Evolutionary conservation across 768 basidiomycete genomes (phyloP).

Genomic region (Calocera viscosa): DNA sequence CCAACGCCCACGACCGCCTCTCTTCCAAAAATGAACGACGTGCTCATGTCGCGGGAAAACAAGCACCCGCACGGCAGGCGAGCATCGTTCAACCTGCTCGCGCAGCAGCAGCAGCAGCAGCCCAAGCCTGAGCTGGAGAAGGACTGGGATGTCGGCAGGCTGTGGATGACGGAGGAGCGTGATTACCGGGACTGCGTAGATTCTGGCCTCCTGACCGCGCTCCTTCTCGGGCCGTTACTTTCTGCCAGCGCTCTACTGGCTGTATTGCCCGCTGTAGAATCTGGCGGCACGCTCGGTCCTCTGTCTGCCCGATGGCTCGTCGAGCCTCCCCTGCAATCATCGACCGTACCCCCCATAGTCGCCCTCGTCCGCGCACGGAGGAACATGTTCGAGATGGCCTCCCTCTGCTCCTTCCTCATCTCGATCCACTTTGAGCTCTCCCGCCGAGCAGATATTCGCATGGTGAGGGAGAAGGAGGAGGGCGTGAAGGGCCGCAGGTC

Average conservation of each 20-base stretch:
- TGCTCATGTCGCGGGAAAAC: neutral
- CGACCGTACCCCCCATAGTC: conserved; percentile 40
- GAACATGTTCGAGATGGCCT: conserved; percentile 64
- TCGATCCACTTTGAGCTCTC: conserved; percentile 70
- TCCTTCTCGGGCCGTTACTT: conserved; percentile 74
- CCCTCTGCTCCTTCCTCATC: conserved; percentile 66
- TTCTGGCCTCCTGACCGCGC: conserved; percentile 73
- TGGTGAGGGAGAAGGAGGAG: conserved; percentile 39
- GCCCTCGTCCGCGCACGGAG: conserved; percentile 52
- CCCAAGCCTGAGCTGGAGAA: conserved; percentile 11
- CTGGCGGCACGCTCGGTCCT: conserved; percentile 20
- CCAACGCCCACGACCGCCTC: neutral
- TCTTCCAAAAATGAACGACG: neutral
- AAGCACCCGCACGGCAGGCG: neutral
- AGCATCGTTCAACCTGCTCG: neutral
- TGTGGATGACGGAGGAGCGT: conserved; percentile 28
- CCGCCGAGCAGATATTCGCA: conserved; percentile 49
- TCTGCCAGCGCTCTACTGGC: conserved; percentile 52
- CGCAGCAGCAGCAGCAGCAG: neutral
- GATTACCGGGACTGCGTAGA: conserved; percentile 59
- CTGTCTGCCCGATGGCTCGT: conserved; percentile 63
- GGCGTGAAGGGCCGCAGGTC: conserved; percentile 28
- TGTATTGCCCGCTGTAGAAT: conserved; percentile 28
- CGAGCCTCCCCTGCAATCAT: conserved; percentile 46
- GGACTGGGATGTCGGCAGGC: conserved; percentile 18